These are phyloP conservation scores for Ampelocalamus luodianensis DNA, from an alignment of 176 grass and related monocot genomes.

Conservation along the genomic window DNA sequence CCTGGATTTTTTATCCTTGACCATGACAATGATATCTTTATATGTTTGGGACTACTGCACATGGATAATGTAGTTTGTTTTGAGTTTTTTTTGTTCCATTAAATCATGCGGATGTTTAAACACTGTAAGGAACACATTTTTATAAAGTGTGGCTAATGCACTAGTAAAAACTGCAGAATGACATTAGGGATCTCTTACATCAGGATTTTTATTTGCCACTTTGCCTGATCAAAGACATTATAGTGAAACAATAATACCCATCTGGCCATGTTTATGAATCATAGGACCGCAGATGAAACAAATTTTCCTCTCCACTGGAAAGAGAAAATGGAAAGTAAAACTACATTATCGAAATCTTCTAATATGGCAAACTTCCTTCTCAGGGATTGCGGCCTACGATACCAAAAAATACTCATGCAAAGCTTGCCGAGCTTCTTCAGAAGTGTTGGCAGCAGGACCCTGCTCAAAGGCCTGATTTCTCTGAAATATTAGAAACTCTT, in stretches of 20 bases:
- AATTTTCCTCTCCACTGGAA: neutral
- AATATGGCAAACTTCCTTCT: constrained; percentile 23
- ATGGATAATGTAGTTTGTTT: neutral
- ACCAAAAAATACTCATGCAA: constrained; percentile 75
- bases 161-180: neutral
- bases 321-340: constrained; percentile 10
- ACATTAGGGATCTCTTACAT: neutral
- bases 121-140: neutral
- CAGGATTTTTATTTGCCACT: neutral
- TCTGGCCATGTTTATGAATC: neutral
- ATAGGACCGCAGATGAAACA: neutral
- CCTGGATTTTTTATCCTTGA: too few species aligned
- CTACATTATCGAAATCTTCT: constrained; percentile 6
- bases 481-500: constrained; percentile 69
- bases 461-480: constrained; percentile 66
- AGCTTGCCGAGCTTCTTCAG: constrained; percentile 78
- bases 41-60: constrained; percentile 16
- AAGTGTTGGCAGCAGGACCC: constrained; percentile 86
- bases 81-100: constrained; percentile 17
- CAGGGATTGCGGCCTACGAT: constrained; percentile 93
- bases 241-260: constrained; percentile 13
- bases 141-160: neutral
- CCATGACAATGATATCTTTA: neutral
- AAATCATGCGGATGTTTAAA: constrained; percentile 11
- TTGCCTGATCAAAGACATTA: constrained; percentile 1